Percentiles rank a stretch among this genome's conserved stretches.
Conservation (phyloP, 805 yeast genomes). For the Ogataea salicorniae region DNA sequence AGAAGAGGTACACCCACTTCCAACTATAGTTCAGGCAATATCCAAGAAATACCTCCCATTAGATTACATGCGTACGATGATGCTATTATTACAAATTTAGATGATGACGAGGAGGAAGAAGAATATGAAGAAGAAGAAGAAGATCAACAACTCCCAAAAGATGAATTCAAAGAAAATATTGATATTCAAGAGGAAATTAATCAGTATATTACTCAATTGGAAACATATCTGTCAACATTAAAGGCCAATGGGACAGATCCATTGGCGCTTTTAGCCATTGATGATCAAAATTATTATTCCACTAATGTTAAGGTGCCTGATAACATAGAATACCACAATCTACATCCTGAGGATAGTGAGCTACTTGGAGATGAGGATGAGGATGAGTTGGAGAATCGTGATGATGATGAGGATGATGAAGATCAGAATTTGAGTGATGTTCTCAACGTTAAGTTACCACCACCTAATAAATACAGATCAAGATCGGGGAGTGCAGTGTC, state of each 20-base stretch:
- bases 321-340: not conserved
- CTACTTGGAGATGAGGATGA: not conserved
- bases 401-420: constrained; percentile 8
- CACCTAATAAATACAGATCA: not conserved
- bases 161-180: not conserved
- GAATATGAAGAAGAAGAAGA: constrained; percentile 12
- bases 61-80: not conserved
- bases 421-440: not conserved
- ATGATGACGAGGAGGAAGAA: constrained; percentile 13
- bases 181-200: constrained; percentile 6
- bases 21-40: not conserved
- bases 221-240: constrained; percentile 4
- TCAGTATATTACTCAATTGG: constrained; percentile 10
- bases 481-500: constrained; percentile 5
- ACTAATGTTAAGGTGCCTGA: constrained; percentile 3
- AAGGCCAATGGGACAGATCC: constrained; percentile 13
- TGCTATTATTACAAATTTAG: not conserved
- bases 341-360: not conserved
- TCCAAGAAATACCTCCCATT: not conserved
- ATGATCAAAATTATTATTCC: constrained; percentile 20
- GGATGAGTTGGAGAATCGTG: not conserved
- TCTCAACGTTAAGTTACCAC: not conserved
- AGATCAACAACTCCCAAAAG: not conserved
- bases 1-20: no score
- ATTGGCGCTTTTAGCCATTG: constrained; percentile 7